A percentile compares a stretch with the other conserved stretches of the same genome.
Conservation (phyloP, 2,329 filamentous ascomycete species). For the Trichophyton mentagrophytes region DNA sequence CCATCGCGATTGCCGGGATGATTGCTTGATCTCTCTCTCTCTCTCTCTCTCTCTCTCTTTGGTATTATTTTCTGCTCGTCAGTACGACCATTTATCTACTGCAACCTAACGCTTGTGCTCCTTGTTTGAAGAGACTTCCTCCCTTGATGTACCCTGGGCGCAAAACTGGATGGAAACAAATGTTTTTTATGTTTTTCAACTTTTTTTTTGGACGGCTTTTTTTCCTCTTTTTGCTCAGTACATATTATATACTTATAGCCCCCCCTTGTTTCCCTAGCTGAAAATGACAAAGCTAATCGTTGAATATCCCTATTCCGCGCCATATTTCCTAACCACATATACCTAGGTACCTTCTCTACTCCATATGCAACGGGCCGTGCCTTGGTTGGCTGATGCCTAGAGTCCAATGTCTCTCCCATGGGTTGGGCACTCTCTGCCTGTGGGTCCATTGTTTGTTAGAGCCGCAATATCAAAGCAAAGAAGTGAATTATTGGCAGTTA, state of each 20-base stretch:
- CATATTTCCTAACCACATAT: no score
- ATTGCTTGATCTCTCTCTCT: conserved; percentile 23
- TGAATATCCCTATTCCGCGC: no score
- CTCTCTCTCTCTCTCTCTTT: not conserved
- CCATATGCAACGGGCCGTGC: no score
- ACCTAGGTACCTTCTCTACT: no score
- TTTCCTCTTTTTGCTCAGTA: not conserved
- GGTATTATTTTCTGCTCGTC: not conserved
- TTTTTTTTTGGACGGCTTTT: not conserved
- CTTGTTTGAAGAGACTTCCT: not conserved
- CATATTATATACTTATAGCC: not conserved
- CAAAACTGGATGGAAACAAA: not conserved
- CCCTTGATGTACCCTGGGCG: not conserved
- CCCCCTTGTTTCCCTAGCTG: not conserved
- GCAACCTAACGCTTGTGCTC: not conserved
- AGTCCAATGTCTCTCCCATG: no score
- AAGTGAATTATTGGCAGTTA: no score
- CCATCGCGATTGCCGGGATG: conserved; percentile 36
- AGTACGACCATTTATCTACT: not conserved
- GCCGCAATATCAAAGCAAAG: no score
- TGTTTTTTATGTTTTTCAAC: not conserved
- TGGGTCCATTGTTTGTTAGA: no score
- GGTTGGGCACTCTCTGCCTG: no score
- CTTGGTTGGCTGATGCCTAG: no score
- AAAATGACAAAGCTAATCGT: no score